These are phyloP conservation scores for Raphanus sativus DNA, from an alignment of 345 rosid species.

Conservation along the genomic window DNA sequence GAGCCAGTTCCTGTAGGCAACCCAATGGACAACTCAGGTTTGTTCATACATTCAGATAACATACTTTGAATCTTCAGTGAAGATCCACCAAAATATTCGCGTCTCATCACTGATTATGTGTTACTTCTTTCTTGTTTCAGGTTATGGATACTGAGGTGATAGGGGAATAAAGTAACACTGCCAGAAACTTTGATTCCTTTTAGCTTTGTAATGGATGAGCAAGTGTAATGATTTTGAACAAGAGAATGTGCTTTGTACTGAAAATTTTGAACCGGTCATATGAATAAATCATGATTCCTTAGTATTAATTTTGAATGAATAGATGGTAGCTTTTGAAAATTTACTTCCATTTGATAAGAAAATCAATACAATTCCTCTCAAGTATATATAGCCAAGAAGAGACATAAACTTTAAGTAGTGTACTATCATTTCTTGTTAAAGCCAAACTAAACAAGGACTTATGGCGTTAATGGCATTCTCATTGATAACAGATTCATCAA, in stretches of 20 bases:
- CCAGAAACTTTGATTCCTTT: background rate
- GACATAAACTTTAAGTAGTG: constrained; percentile 1
- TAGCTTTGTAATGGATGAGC: constrained; percentile 24
- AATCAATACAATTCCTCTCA: background rate
- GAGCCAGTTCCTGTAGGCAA: constrained; percentile 66
- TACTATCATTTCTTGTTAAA: constrained; percentile 59
- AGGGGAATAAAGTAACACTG: background rate
- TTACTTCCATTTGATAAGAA: background rate
- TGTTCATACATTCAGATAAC: constrained; percentile 11
- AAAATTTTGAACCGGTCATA: constrained; percentile 26
- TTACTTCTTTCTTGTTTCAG: constrained; percentile 29
- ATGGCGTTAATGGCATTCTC: constrained; percentile 71
- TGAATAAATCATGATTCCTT: constrained; percentile 33
- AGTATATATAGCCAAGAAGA: constrained; percentile 20
- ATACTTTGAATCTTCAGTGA: background rate
- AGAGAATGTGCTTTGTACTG: constrained; percentile 33
- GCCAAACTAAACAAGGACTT: constrained; percentile 68
- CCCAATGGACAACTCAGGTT: constrained; percentile 99
- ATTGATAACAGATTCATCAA: constrained; percentile 61
- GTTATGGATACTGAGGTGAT: constrained; percentile 46
- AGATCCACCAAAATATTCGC: background rate
- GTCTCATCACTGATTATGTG: constrained; percentile 9
- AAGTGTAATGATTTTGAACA: constrained; percentile 35
- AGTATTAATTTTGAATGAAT: too few relatives aligned
- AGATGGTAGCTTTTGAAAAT: background rate